Conservation (phyloP, 495 filamentous ascomycete species). For the Annulohypoxylon stygium region DNA sequence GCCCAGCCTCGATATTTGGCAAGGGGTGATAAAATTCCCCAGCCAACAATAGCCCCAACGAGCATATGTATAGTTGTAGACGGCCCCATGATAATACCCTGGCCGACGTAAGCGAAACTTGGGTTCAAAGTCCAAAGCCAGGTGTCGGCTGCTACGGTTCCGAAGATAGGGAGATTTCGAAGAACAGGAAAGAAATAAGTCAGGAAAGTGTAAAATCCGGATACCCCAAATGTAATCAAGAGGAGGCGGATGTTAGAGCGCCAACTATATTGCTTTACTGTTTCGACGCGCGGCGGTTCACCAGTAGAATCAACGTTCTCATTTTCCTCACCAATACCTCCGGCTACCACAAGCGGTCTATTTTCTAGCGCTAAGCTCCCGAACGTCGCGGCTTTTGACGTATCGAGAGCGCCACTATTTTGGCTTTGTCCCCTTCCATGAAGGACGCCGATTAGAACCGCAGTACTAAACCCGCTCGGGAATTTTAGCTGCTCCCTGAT, state of each 20-base stretch:
- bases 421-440: constrained; percentile 69
- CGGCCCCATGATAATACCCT: constrained; percentile 90
- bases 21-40: constrained; percentile 90
- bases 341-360: constrained; percentile 37
- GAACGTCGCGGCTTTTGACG: constrained; percentile 51
- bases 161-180: constrained; percentile 87
- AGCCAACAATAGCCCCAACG: constrained; percentile 88
- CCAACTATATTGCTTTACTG: constrained; percentile 59
- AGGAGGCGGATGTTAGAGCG: constrained; percentile 65
- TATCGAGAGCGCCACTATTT: constrained; percentile 38
- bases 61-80: constrained; percentile 97
- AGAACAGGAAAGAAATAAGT: constrained; percentile 93
- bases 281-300: constrained; percentile 29
- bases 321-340: constrained; percentile 30
- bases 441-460: constrained; percentile 88
- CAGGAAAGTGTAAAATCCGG: constrained; percentile 76
- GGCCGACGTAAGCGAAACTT: constrained; percentile 91
- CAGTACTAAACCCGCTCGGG: constrained; percentile 94
- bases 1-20: constrained; percentile 91
- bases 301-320: constrained; percentile 12
- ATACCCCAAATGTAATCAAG: constrained; percentile 65
- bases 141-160: constrained; percentile 74
- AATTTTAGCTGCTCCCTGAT: constrained; percentile 93
- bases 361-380: constrained; percentile 50
- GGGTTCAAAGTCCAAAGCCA: constrained; percentile 99